Evolutionary conservation across 179 eudicot species (phyloP).

Genomic region (Camellia oleifera): DNA sequence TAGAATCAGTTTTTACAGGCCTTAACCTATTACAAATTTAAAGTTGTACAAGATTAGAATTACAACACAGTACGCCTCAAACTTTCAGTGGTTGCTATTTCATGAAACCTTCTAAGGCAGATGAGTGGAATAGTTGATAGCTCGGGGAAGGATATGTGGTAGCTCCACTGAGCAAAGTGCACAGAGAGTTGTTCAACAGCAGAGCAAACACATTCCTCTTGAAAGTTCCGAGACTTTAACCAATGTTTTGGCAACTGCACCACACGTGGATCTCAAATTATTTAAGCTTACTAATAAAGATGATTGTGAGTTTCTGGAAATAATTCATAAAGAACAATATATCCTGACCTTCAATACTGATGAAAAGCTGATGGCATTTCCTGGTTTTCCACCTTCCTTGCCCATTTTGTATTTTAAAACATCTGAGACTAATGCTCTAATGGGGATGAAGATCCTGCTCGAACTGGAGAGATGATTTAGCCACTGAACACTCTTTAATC

Average conservation of each 20-base stretch:
- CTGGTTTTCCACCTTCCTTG: conserved; percentile 56
- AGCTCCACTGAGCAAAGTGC: conserved; percentile 89
- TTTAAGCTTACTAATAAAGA: too few relatives aligned
- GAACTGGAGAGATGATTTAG: conserved; percentile 69
- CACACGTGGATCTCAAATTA: too few relatives aligned
- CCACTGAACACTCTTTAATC: conserved; percentile 78
- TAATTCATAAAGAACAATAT: neutral
- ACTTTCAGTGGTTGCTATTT: conserved; percentile 52
- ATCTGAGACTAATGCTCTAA: conserved; percentile 64
- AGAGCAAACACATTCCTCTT: conserved; percentile 65
- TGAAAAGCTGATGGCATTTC: conserved; percentile 37
- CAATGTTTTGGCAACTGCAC: conserved; percentile 81
- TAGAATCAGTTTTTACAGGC: neutral
- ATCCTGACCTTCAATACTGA: conserved; percentile 66
- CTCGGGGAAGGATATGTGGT: conserved; percentile 91
- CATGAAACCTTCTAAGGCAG: conserved; percentile 65
- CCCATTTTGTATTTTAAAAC: conserved; percentile 61
- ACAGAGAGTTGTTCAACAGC: conserved; percentile 61
- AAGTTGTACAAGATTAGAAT: neutral
- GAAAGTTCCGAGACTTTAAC: conserved; percentile 65
- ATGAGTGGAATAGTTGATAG: conserved; percentile 76
- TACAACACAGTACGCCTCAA: conserved; percentile 26
- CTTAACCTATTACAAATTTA: neutral
- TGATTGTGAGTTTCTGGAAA: neutral
- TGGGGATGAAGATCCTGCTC: conserved; percentile 70